These are phyloP conservation scores for Colletotrichum agaves DNA, from an alignment of 2,329 filamentous ascomycete species.

Conservation along the genomic window DNA sequence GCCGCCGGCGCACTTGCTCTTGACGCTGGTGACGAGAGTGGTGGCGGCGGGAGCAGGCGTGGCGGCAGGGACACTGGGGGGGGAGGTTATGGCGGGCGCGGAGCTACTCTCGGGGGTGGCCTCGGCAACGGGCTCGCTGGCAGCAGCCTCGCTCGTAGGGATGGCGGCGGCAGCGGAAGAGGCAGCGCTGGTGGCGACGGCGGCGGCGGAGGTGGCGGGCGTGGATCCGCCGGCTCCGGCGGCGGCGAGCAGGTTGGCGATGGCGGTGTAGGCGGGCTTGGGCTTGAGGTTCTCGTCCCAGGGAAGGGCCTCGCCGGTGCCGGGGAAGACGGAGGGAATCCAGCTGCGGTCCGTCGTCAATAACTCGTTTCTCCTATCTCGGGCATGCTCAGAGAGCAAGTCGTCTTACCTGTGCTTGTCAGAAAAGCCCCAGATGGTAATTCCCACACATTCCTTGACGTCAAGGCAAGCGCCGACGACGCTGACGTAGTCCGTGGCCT, in stretches of 20 bases:
- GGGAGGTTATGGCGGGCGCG: background rate
- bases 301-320: slow-evolving; percentile 50
- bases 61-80: slow-evolving; percentile 1
- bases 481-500: slow-evolving; percentile 57
- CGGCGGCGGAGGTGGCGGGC: slow-evolving; percentile 4
- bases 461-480: slow-evolving; percentile 47
- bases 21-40: slow-evolving; percentile 27
- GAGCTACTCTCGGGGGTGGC: background rate
- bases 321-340: slow-evolving; percentile 51
- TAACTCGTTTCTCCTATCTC: too few species aligned
- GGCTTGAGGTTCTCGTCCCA: slow-evolving; percentile 50
- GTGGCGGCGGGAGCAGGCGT: slow-evolving; percentile 21
- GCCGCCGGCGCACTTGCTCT: slow-evolving; percentile 21
- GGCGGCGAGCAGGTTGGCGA: slow-evolving; percentile 49
- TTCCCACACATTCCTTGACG: slow-evolving; percentile 48
- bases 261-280: slow-evolving; percentile 54
- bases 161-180: background rate
- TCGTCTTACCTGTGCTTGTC: slow-evolving; percentile 43
- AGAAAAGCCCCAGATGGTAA: slow-evolving; percentile 52
- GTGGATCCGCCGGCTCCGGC: slow-evolving; percentile 32
- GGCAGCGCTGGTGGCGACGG: background rate
- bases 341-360: slow-evolving; percentile 42
- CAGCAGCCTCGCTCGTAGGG: background rate
- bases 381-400: slow-evolving; percentile 38
- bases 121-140: slow-evolving; percentile 15